Evolutionary conservation across 306 rosid genomes (phyloP), one percentile per base, ranked within the genome.

Genomic region (Dryas drummondii): DNA sequence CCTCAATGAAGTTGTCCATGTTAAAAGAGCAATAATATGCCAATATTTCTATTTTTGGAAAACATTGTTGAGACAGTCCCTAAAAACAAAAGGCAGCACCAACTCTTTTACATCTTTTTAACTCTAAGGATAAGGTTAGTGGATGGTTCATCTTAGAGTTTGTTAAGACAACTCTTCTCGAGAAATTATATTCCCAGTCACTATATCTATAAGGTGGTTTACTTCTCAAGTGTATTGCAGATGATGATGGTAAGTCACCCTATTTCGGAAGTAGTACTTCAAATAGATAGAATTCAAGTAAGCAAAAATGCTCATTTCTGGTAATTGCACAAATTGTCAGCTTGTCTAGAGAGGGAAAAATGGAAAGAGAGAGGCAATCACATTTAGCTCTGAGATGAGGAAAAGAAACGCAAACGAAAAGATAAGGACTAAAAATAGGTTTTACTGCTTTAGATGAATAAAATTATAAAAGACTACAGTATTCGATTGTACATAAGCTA

Each of bases 401-500:
- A 17, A 4, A 16, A 66, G 37, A 66, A 51, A 54, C 50, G 37
- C 15, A 45, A 46, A 2, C 12, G 22, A 56, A 71, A 41, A 71
- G 4, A 4, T 6, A 19, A 19, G 52, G 22, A 55, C 16, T 0
- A 4, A 45, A 56, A 19, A 42, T 45, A 71, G 42, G 54, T 19
- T 70, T n/a, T 17, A 19, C 51, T 56, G 4, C 16, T 58, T 26
- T 46, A 5, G 32, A n/a, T 49, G 27, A 2, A 46, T 26, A 32
- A 32, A 32, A 1, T 32, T 32, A 32, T 32, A 16, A 72, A 44
- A 40, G 11, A 22, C 9, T 42, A 56, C 13, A 70, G n/a, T 52
- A 57, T 15, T 53, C 10, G 5, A 73, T 52, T 44, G 66, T 47
- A 66, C 68, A 57, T 19, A 10, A 76, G 50, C 14, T 37, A 77